Evolutionary conservation across 805 yeast genomes (phyloP).

Genomic region (Saccharomyces cerevisiae): DNA sequence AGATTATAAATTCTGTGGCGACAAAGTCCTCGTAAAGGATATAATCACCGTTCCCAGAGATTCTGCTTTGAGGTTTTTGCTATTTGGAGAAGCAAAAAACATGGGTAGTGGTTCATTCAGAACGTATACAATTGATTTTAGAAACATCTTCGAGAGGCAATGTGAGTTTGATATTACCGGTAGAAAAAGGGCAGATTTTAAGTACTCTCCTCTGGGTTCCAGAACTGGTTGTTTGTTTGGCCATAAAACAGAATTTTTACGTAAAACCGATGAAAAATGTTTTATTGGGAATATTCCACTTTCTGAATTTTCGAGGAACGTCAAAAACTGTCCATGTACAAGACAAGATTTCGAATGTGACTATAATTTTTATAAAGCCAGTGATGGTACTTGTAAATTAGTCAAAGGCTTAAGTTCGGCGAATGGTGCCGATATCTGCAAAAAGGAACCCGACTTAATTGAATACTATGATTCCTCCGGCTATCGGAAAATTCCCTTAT

Average conservation of each 20-base stretch:
- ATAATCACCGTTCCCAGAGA: conserved; percentile 87
- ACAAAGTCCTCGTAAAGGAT: conserved; percentile 51
- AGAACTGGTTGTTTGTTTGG: conserved; percentile 59
- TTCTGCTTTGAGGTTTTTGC: conserved; percentile 77
- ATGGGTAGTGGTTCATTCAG: conserved; percentile 39
- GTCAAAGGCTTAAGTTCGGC: conserved; percentile 66
- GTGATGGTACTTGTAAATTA: too few species aligned
- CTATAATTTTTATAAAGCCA: conserved; percentile 63
- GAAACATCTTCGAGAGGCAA: conserved; percentile 41
- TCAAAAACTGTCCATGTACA: conserved; percentile 72
- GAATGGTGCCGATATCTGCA: conserved; percentile 56
- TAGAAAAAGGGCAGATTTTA: conserved; percentile 49
- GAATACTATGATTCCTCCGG: conserved; percentile 89
- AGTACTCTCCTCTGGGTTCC: conserved; percentile 49
- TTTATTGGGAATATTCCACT: too few species aligned
- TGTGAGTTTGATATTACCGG: conserved; percentile 44
- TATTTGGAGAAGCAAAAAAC: too few species aligned
- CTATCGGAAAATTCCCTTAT: conserved; percentile 74
- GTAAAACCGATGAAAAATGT: too few species aligned
- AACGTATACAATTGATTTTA: conserved; percentile 51
- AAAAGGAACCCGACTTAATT: conserved; percentile 40
- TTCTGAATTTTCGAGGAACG: too few species aligned
- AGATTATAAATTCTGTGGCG: too few species aligned
- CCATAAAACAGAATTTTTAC: conserved; percentile 53
- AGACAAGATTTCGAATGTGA: conserved; percentile 92